A percentile compares a stretch with the other conserved stretches of the same genome.
Evolutionary conservation across 2,329 filamentous ascomycete genomes (phyloP).

Genomic region (Coccinonectria pachysandricola): DNA sequence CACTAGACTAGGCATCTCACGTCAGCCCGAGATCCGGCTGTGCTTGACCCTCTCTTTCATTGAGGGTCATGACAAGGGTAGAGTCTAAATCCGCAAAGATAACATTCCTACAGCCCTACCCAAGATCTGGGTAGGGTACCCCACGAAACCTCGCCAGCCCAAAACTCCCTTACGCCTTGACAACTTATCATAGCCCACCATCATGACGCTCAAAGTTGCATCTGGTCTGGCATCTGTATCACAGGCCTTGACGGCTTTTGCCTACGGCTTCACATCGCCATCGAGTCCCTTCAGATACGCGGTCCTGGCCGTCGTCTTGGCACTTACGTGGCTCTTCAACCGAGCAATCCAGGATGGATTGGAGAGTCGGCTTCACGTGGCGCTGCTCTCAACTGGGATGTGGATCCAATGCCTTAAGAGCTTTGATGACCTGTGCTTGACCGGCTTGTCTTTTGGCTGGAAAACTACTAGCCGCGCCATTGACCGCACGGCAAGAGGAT

Average conservation of each 20-base stretch:
- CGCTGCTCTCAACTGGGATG: constrained; percentile 8
- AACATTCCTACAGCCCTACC: too few relatives aligned
- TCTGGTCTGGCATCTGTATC: constrained; percentile 3
- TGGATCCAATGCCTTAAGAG: constrained; percentile 12
- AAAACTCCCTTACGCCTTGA: too few relatives aligned
- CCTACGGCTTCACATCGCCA: constrained; percentile 4
- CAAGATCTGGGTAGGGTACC: too few relatives aligned
- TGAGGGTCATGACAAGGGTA: too few relatives aligned
- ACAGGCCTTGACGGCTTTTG: constrained; percentile 4
- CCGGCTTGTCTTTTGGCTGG: constrained; percentile 2
- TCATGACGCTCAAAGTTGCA: constrained; percentile 3
- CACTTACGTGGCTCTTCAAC: constrained; percentile 8
- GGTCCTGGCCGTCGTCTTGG: constrained; percentile 1
- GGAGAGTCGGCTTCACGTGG: constrained; percentile 8
- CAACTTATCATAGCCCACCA: too few relatives aligned
- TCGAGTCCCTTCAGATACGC: constrained; percentile 1
- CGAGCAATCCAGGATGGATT: constrained; percentile 3
- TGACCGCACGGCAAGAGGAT: background rate
- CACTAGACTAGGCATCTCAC: too few relatives aligned
- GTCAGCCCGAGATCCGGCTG: too few relatives aligned
- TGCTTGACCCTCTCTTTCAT: too few relatives aligned
- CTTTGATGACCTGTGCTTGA: constrained; percentile 9
- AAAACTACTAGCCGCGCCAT: background rate
- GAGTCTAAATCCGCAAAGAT: too few relatives aligned
- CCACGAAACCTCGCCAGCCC: too few relatives aligned